Conservation (phyloP, 164 flowering plant genomes). For the Warburgia ugandensis region DNA sequence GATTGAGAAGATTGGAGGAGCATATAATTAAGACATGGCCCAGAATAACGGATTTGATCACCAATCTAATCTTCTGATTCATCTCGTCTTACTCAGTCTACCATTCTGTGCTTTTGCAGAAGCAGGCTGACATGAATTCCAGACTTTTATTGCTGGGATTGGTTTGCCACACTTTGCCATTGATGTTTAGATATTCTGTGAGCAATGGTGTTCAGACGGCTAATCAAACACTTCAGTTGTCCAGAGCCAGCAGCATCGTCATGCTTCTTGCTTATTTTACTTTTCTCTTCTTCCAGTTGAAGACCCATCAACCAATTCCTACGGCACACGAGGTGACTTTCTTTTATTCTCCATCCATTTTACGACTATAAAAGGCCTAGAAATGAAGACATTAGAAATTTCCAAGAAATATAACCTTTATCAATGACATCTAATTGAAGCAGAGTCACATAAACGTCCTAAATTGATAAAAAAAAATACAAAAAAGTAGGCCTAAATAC, state of each 20-base stretch:
- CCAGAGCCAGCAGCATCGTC: conserved; percentile 67
- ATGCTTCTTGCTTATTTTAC: conserved; percentile 68
- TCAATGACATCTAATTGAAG: too few species aligned
- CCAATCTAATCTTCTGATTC: too few species aligned
- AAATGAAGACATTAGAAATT: too few species aligned
- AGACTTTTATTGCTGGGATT: conserved; percentile 54
- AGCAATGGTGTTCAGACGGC: conserved; percentile 6
- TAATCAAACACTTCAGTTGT: conserved; percentile 37
- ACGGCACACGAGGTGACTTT: conserved; percentile 52
- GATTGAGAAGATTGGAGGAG: too few species aligned
- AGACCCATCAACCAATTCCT: conserved; percentile 65
- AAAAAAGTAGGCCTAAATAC: too few species aligned
- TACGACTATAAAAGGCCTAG: neutral
- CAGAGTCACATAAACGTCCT: too few species aligned
- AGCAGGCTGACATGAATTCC: conserved; percentile 73
- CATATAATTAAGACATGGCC: too few species aligned
- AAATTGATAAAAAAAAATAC: too few species aligned
- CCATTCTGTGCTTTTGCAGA: too few species aligned
- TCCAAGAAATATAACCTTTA: too few species aligned
- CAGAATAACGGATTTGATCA: too few species aligned
- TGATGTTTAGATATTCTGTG: conserved; percentile 40
- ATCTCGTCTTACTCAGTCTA: too few species aligned
- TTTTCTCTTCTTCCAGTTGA: conserved; percentile 66
- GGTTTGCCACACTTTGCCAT: conserved; percentile 64
- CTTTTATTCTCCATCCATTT: neutral